phyloP scores from a whole-genome alignment of 2,329 filamentous ascomycete genomes.

The Talaromyces sp. region DNA sequence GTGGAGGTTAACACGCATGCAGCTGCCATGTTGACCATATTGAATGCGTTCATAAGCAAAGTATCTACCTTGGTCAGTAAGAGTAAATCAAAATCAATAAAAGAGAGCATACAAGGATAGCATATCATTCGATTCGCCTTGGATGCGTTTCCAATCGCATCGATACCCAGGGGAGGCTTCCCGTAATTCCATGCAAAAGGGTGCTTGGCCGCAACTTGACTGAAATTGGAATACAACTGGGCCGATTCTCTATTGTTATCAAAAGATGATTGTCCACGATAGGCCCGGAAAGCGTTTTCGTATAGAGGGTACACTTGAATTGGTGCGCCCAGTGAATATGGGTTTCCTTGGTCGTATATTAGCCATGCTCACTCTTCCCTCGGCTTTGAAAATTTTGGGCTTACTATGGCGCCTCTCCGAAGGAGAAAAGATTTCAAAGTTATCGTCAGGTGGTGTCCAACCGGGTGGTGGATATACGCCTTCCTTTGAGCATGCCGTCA shows the following conservation, averaged over 20 bases:
- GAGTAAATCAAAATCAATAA: not conserved
- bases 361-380: not conserved
- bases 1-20: constrained; percentile 57
- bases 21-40: constrained; percentile 59
- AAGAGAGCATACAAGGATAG: constrained; percentile 50
- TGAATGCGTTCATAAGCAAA: constrained; percentile 66
- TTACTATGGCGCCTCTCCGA: constrained; percentile 41
- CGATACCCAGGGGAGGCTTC: constrained; percentile 37
- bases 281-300: constrained; percentile 57
- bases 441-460: constrained; percentile 50
- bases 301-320: constrained; percentile 65
- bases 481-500: constrained; percentile 48
- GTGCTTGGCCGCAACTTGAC: constrained; percentile 49
- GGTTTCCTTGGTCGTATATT: constrained; percentile 33
- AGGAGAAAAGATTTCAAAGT: constrained; percentile 47
- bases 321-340: constrained; percentile 55
- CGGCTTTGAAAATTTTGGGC: not conserved
- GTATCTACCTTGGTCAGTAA: constrained; percentile 45
- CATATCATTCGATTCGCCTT: constrained; percentile 63
- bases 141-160: constrained; percentile 49
- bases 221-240: constrained; percentile 56
- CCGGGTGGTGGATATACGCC: constrained; percentile 52
- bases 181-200: constrained; percentile 55
- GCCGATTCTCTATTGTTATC: constrained; percentile 57
- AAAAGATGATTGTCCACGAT: constrained; percentile 46